Conservation (phyloP, 108 stramenopile species). For the Pseudonitzschia delicatissima region DNA sequence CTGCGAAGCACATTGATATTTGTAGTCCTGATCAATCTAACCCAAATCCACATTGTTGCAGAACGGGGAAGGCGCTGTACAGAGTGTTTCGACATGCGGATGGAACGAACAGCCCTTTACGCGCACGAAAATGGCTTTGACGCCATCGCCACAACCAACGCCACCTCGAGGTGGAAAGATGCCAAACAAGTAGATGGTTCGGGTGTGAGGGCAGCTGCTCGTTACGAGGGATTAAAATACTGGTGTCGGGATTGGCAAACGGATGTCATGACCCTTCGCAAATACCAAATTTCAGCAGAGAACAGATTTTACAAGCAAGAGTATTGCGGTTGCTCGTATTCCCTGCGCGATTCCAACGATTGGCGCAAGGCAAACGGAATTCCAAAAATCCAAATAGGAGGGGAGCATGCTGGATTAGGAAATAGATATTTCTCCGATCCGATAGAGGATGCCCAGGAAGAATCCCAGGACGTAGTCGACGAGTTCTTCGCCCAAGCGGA, state of each 20-base stretch:
- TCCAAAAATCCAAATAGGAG: constrained; percentile 51
- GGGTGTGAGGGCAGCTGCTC: constrained; percentile 38
- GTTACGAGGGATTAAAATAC: constrained; percentile 42
- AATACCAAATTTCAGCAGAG: constrained; percentile 54
- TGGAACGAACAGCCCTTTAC: constrained; percentile 59
- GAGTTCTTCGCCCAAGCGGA: constrained; percentile 61
- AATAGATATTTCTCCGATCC: constrained; percentile 58
- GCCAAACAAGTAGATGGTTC: constrained; percentile 50
- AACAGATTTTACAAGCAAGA: constrained; percentile 58
- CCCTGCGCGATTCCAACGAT: constrained; percentile 50
- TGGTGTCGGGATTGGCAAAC: constrained; percentile 48
- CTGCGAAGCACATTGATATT: too few species aligned
- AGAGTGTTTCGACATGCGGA: constrained; percentile 65
- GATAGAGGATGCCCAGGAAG: constrained; percentile 54
- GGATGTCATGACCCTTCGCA: constrained; percentile 55
- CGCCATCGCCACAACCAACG: constrained; percentile 62
- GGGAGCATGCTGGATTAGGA: constrained; percentile 54
- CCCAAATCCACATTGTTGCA: too few species aligned
- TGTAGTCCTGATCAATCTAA: too few species aligned
- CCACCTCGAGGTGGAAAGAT: constrained; percentile 61
- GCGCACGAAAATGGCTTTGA: constrained; percentile 58
- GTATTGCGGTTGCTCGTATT: constrained; percentile 64
- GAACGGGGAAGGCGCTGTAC: constrained; percentile 56
- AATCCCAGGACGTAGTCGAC: constrained; percentile 61
- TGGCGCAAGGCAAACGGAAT: constrained; percentile 57